Base-by-base conservation (phyloP, 2,329 filamentous ascomycete genomes). In the Arthroderma uncinatum region DNA sequence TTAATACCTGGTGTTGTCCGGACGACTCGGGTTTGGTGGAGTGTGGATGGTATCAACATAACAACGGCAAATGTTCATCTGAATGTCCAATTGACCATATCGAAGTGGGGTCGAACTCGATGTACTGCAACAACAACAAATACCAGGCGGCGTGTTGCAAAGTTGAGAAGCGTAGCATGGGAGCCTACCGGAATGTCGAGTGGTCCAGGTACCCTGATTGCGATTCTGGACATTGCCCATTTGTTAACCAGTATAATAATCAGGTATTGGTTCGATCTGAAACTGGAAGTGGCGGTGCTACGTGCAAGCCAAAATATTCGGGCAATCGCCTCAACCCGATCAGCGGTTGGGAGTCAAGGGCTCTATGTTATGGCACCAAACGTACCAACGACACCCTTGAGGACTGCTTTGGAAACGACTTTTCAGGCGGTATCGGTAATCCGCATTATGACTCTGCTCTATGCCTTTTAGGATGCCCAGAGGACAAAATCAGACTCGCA, bases 71-170 rank as follows among this genome's bases (percentile, higher is more conserved):
- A 37, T 53, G 50, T 16, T 8, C 25, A 30, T 30, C 16, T 57
- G 55, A n/a, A 47, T 47, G 6, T 19, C 12, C 2, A 34, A 1
- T 2, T 14, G n/a, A 14, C 37, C 34, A 53, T 21, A n/a, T 5
- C 19, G 55, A 57, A 23, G 16, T 57, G 4, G 55, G 55, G 5
- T 57, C 55, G 2, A 57, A 53, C 23, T 53, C 44, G 12, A 57
- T 28, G 55, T 57, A 57, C 16, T 57, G 55, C 48, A 25, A 53
- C 37, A 33, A 28, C 19, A 12, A 19, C 4, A 19, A 9, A 3
- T 53, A 40, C 28, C 55, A 57, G n/a, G 55, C 55, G 14, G 55
- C 55, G 14, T 57, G 55, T 23, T 57, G 55, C 55, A 53, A 53
- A 2, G 23, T 23, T 12, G 55, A 53, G 2, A 30, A 6, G 7